Conservation (phyloP, 2,329 filamentous ascomycete genomes). For the Beauveria asiatica region DNA sequence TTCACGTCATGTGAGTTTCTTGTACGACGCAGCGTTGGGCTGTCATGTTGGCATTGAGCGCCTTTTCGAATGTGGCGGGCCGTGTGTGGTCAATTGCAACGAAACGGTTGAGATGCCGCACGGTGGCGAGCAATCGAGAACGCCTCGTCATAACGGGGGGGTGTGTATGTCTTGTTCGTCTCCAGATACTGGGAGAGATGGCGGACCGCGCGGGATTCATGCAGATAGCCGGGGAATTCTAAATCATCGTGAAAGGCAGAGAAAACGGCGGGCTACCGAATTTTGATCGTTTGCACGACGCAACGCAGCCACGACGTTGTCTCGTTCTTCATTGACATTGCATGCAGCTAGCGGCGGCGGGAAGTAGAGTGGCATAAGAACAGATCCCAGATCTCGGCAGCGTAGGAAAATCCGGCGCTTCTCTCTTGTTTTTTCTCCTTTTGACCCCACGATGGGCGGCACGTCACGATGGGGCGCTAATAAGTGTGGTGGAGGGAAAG, state of each 20-base stretch:
- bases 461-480: slow-evolving; percentile 5
- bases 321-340: neutral
- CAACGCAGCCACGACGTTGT: neutral
- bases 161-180: too few species aligned
- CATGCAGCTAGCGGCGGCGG: slow-evolving; percentile 6
- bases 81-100: too few species aligned
- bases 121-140: too few species aligned
- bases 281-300: neutral
- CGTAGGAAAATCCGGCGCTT: slow-evolving; percentile 6
- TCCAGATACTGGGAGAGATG: too few species aligned
- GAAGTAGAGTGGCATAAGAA: neutral
- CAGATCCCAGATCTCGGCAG: slow-evolving; percentile 10
- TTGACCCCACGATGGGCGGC: slow-evolving; percentile 10
- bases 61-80: neutral
- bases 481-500: neutral
- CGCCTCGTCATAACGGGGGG: neutral
- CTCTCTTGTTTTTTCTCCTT: neutral
- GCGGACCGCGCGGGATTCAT: too few species aligned
- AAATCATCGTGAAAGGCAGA: neutral
- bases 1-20: neutral
- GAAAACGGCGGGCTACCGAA: neutral
- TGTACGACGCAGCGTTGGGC: neutral
- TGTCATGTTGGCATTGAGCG: neutral
- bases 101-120: too few species aligned
- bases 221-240: too few species aligned